phyloP scores from a whole-genome alignment of 495 filamentous ascomycete species.

The Podospora pseudopauciseta region DNA sequence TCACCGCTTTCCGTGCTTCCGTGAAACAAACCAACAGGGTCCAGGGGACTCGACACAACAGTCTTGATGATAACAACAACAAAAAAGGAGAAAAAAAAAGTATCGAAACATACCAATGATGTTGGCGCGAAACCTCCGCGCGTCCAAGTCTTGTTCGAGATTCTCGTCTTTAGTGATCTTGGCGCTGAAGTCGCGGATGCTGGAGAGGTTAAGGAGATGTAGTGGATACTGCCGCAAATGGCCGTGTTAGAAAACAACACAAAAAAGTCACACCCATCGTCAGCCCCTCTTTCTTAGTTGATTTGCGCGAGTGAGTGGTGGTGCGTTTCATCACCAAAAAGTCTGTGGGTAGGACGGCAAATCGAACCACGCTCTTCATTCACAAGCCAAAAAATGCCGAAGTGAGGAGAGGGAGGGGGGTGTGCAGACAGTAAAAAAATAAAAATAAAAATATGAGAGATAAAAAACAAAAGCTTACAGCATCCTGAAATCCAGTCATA shows the following conservation, averaged over 20 bases:
- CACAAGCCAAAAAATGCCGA: not conserved
- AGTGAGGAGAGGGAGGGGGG: not conserved
- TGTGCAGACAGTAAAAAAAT: no score
- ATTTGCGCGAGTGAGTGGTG: no score
- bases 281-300: not conserved
- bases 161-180: constrained; percentile 49
- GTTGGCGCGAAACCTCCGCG: constrained; percentile 77
- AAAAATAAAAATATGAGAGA: not conserved
- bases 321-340: not conserved
- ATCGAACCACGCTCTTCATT: not conserved
- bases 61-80: no score
- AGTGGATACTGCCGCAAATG: constrained; percentile 62
- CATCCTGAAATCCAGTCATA: constrained; percentile 76
- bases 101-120: constrained; percentile 56
- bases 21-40: not conserved
- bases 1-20: not conserved
- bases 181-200: constrained; percentile 60
- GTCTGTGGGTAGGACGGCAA: not conserved
- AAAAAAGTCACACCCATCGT: not conserved
- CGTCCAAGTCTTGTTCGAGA: constrained; percentile 47
- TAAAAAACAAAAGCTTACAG: constrained; percentile 44
- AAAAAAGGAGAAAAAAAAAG: not conserved
- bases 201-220: constrained; percentile 73
- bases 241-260: not conserved
- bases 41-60: not conserved